These are phyloP conservation scores for Marchantia paleacea DNA, from an alignment of 225 moss, liverwort and hornwort species.

Conservation along the genomic window DNA sequence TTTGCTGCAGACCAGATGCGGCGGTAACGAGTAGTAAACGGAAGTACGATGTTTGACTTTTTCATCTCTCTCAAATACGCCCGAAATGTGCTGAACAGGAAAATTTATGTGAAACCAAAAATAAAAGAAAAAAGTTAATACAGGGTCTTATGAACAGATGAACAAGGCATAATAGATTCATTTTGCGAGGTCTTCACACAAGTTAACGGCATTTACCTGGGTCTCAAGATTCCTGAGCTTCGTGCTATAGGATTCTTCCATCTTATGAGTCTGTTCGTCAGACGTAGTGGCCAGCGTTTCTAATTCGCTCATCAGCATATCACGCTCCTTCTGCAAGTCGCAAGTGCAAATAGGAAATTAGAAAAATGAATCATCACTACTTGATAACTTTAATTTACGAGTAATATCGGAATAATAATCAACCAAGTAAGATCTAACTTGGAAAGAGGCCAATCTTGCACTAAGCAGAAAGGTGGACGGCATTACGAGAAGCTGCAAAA, in stretches of 20 bases:
- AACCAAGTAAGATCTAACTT: neutral
- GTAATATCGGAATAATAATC: neutral
- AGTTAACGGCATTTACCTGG: conserved; percentile 59
- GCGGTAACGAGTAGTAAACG: too few species aligned
- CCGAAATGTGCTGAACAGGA: too few species aligned
- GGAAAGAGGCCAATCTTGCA: neutral
- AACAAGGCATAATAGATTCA: neutral
- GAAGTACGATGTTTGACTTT: too few species aligned
- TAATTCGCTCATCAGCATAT: conserved; percentile 46
- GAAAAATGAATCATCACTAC: too few species aligned
- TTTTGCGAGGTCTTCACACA: too few species aligned
- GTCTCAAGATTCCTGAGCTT: conserved; percentile 81
- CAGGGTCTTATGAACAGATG: neutral
- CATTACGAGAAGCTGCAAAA: neutral
- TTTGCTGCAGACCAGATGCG: neutral
- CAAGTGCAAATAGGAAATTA: neutral
- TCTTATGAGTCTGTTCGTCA: conserved; percentile 54
- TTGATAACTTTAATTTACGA: neutral
- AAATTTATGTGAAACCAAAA: neutral
- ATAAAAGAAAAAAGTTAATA: neutral
- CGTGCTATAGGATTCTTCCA: conserved; percentile 46
- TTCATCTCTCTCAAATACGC: too few species aligned
- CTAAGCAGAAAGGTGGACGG: neutral
- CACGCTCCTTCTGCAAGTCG: conserved; percentile 47
- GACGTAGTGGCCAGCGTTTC: conserved; percentile 48